Evolutionary conservation across 768 basidiomycete species (phyloP).

Genomic region (Kwoniella sp.): DNA sequence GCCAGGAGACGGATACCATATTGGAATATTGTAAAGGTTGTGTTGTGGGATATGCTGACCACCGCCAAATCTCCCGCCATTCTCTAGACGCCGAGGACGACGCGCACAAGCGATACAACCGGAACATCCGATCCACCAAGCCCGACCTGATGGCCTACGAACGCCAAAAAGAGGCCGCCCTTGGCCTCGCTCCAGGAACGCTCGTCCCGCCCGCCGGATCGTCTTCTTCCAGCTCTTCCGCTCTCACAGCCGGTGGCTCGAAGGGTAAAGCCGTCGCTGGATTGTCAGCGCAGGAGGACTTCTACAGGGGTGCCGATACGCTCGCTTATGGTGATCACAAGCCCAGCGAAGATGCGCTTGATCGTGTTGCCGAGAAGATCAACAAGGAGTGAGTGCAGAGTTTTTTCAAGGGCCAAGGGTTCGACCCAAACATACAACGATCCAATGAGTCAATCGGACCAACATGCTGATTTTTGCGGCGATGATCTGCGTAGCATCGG

Average conservation of each 20-base stretch:
- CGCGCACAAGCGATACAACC: constrained; percentile 86
- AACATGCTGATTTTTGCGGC: too few relatives aligned
- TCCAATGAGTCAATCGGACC: too few relatives aligned
- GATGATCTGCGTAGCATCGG: constrained; percentile 57
- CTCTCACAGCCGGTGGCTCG: constrained; percentile 7
- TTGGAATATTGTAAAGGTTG: too few relatives aligned
- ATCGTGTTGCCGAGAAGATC: constrained; percentile 84
- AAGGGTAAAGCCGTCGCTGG: constrained; percentile 52
- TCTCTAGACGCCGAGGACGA: constrained; percentile 81
- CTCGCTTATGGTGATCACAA: constrained; percentile 93
- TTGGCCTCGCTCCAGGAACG: constrained; percentile 73
- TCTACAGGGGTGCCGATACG: constrained; percentile 92
- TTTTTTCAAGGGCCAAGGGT: too few relatives aligned
- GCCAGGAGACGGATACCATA: too few relatives aligned
- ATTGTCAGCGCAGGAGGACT: constrained; percentile 65
- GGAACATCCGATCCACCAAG: constrained; percentile 83
- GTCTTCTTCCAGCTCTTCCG: constrained; percentile 15
- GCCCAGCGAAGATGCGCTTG: constrained; percentile 92
- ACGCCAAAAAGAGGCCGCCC: constrained; percentile 79
- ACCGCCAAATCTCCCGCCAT: too few relatives aligned
- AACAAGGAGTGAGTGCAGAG: constrained; percentile 84
- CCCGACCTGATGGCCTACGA: constrained; percentile 86
- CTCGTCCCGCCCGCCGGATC: constrained; percentile 59
- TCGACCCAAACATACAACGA: too few relatives aligned
- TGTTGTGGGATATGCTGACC: too few relatives aligned